Base-by-base conservation (phyloP, 805 yeast species). In the Sungouiella blattae region DNA sequence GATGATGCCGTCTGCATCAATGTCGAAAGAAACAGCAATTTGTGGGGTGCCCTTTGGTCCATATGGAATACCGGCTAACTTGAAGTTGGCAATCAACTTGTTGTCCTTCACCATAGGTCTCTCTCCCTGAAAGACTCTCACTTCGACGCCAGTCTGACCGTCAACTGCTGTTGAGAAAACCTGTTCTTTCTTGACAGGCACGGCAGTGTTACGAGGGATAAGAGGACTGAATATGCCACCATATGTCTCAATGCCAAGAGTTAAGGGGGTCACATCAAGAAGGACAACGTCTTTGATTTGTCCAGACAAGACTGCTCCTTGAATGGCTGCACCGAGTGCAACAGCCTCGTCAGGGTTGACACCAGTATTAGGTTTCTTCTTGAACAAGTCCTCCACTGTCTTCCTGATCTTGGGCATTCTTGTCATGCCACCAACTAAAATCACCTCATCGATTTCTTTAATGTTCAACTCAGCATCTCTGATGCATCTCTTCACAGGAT, bases 361-460 rank as follows among this genome's bases (percentile, higher is more conserved):
- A 13, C 77, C 73, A 28, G 83, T 78, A 35, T 80, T 81, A 26
- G 91, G 89, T 41, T 72, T 68, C 53, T 74, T 80, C 22, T 73
- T 69, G 54, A 85, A 83, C 11, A 80, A 44, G 7, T 66, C 64
- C 43, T 69, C 73, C 14, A 85, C 91, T 6, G 78, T 67, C 25
- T 69, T 70, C 41, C 87, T 66, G 40, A 85, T 77, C 60, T 78
- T 80, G 36, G 94, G 94, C 95, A 85, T 85, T 60, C 94, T 69
- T 4, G 95, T 84, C 94, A 85, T 85, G 45, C 95, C 95, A 39
- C 95, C 95, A 26, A 85, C 94, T 28, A 85, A 56, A 28, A 85
- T 75, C 20, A 85, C 78, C 56, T 85, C 88, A 52, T 84, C 85
- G 32, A 84, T 70, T 23, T 83, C 87, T 22, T 73, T 71, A 6